These are phyloP conservation scores for Achlya hypogyna DNA, from an alignment of 352 stramenopile species.

Conservation along the genomic window DNA sequence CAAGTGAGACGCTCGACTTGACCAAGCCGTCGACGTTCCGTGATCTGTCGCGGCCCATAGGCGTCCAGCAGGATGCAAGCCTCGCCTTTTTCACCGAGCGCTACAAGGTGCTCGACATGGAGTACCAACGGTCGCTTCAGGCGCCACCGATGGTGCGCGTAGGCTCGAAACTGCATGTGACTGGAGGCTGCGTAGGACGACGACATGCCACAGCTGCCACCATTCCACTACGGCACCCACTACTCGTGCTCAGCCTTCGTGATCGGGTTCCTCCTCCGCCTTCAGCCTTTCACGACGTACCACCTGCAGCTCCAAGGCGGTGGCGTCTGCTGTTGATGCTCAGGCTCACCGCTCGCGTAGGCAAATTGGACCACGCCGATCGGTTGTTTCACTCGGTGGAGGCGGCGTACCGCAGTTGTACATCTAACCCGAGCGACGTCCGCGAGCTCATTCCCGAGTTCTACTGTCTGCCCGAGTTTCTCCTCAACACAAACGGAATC, in stretches of 20 bases:
- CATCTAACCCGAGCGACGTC: constrained; percentile 66
- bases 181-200: constrained; percentile 27
- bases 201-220: constrained; percentile 31
- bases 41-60: constrained; percentile 73
- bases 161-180: constrained; percentile 20
- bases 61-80: constrained; percentile 48
- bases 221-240: constrained; percentile 87
- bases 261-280: constrained; percentile 81
- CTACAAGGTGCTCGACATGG: constrained; percentile 59
- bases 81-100: constrained; percentile 44
- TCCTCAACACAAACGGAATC: constrained; percentile 6
- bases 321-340: neutral
- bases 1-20: constrained; percentile 42
- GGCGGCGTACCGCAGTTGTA: constrained; percentile 96
- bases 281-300: constrained; percentile 48
- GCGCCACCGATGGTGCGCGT: neutral
- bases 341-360: constrained; percentile 18
- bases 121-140: constrained; percentile 17
- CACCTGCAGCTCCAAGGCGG: constrained; percentile 33
- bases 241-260: constrained; percentile 84
- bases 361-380: constrained; percentile 92
- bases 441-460: constrained; percentile 22
- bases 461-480: constrained; percentile 20
- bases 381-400: constrained; percentile 93
- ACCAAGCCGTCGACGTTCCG: constrained; percentile 48